Evolutionary conservation across 73 alveolate genomes (phyloP).

Genomic region (Urostyla sp.): DNA sequence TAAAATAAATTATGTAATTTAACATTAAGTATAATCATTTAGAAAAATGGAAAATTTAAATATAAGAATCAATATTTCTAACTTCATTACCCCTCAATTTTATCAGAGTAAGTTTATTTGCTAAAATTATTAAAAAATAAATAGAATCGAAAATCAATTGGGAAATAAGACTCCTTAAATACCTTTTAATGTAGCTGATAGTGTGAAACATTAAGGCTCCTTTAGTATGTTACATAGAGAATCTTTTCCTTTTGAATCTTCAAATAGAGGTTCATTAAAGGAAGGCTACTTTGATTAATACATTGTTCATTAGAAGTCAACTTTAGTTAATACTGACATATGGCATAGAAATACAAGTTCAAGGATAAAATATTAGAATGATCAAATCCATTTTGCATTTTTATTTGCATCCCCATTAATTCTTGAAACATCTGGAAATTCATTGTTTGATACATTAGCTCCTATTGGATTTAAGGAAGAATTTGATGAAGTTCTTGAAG

Average conservation of each 20-base stretch:
- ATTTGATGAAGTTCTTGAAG: slow-evolving; percentile 25
- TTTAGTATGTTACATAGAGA: too few relatives aligned
- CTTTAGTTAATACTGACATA: background rate
- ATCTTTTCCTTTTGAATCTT: too few relatives aligned
- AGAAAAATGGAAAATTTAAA: background rate
- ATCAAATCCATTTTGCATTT: slow-evolving; percentile 34
- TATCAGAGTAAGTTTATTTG: background rate
- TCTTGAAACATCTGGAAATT: slow-evolving; percentile 3
- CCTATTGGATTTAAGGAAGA: slow-evolving; percentile 50
- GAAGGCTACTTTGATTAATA: background rate
- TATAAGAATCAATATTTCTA: background rate
- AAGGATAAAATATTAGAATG: background rate
- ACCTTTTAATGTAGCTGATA: too few relatives aligned
- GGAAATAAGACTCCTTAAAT: background rate
- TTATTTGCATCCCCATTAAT: slow-evolving; percentile 41
- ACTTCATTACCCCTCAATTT: too few relatives aligned
- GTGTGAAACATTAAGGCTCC: too few relatives aligned
- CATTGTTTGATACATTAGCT: slow-evolving; percentile 4
- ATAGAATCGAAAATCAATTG: background rate
- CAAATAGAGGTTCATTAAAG: too few relatives aligned
- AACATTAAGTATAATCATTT: too few relatives aligned
- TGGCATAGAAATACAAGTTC: background rate
- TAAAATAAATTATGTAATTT: too few relatives aligned
- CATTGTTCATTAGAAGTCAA: background rate
- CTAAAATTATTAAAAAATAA: background rate